phyloP scores from a whole-genome alignment of 306 rosid species.

The Casuarina cunninghamiana region DNA sequence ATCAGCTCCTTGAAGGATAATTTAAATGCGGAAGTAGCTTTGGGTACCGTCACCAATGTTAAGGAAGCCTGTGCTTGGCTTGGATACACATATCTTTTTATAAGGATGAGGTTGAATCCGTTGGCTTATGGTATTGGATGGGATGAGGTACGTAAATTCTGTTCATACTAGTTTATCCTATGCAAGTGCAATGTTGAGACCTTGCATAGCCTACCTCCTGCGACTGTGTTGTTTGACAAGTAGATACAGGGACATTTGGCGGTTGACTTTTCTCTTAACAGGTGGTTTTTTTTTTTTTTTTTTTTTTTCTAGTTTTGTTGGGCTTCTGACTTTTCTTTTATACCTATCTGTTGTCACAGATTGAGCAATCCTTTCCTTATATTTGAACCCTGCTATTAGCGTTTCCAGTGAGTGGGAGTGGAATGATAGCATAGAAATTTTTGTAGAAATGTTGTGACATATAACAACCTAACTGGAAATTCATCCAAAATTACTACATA shows the following conservation, averaged over 20 bases:
- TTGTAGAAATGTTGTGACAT: neutral
- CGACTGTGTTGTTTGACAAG: neutral
- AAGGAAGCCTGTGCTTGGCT: constrained; percentile 99
- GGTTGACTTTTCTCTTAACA: neutral
- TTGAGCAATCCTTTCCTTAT: neutral
- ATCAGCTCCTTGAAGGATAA: constrained; percentile 94
- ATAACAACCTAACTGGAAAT: neutral
- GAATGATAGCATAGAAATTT: neutral
- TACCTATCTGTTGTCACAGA: neutral
- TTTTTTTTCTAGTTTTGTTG: neutral
- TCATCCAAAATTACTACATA: neutral
- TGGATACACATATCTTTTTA: constrained; percentile 94
- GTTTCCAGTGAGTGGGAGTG: neutral
- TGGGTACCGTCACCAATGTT: constrained; percentile 97
- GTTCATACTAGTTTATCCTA: constrained; percentile 6
- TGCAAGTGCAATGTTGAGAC: constrained; percentile 17
- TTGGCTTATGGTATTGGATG: constrained; percentile 90
- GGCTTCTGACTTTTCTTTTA: neutral
- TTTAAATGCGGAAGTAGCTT: constrained; percentile 95
- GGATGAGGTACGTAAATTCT: constrained; percentile 74
- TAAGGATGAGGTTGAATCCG: constrained; percentile 97
- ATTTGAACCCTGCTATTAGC: neutral
- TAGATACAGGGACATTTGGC: neutral
- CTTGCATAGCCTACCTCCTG: neutral
- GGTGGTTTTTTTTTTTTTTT: neutral